Evolutionary conservation across 2,329 filamentous ascomycete genomes (phyloP).

Genomic region (Camillea tinctor): DNA sequence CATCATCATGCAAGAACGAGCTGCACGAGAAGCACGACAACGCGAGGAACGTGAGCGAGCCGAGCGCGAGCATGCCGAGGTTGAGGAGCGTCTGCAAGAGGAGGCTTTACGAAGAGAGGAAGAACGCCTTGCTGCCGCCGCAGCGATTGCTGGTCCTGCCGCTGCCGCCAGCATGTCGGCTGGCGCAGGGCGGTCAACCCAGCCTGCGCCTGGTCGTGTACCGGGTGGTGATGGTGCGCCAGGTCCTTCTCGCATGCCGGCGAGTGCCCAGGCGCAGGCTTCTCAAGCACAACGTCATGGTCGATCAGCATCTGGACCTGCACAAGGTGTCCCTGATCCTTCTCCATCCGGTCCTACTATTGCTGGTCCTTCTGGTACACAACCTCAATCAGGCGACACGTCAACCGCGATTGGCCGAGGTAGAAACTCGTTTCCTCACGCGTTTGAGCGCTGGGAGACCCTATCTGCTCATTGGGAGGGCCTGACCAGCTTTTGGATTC

Average conservation of each 20-base stretch:
- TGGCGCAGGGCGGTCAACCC: conserved; percentile 3
- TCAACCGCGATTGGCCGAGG: conserved; percentile 31
- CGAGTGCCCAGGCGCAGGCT: conserved; percentile 20
- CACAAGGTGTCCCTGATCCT: conserved; percentile 17
- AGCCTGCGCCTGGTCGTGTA: conserved; percentile 22
- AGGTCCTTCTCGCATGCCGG: conserved; percentile 17
- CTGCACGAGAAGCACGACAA: conserved; percentile 70
- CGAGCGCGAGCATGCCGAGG: conserved; percentile 57
- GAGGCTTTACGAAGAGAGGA: conserved; percentile 56
- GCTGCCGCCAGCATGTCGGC: conserved; percentile 17
- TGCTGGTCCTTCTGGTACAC: conserved; percentile 34
- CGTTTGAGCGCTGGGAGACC: conserved; percentile 96
- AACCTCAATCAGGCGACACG: conserved; percentile 35
- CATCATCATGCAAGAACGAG: conserved; percentile 87
- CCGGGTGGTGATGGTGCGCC: conserved; percentile 13
- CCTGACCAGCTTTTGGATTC: conserved; percentile 95
- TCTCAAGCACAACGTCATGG: conserved; percentile 25
- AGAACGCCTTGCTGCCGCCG: conserved; percentile 59
- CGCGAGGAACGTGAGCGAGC: conserved; percentile 55
- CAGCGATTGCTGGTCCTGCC: conserved; percentile 40
- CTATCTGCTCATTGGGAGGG: conserved; percentile 98
- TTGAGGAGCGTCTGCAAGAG: conserved; percentile 54
- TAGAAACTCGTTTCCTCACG: conserved; percentile 83
- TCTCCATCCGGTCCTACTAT: conserved; percentile 20
- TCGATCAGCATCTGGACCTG: conserved; percentile 17